Conservation (phyloP, 805 yeast genomes). For the Saccharomycodes ludwigii region DNA sequence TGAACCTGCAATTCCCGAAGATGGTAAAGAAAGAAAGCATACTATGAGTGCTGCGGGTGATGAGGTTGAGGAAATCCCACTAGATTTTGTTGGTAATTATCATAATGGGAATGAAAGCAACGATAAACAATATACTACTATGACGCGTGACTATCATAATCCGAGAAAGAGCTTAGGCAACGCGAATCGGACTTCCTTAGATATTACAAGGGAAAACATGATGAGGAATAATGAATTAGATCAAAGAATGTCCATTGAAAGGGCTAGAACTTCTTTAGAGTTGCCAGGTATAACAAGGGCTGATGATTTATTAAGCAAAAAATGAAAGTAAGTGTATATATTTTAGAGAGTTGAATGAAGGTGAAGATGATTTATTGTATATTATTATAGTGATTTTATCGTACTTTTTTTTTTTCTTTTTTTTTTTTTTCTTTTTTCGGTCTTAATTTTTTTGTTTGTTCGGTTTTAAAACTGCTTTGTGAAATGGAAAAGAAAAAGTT, state of each 20-base stretch:
- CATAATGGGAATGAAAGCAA: too few species aligned
- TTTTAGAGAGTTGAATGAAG: too few species aligned
- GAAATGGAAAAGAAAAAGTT: too few species aligned
- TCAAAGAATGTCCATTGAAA: conserved; percentile 26
- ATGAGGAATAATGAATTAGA: conserved; percentile 25
- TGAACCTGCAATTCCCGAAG: conserved; percentile 9
- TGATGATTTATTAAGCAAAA: conserved; percentile 19
- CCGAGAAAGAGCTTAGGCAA: conserved; percentile 1
- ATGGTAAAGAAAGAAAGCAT: conserved; percentile 21
- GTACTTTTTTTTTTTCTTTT: too few species aligned
- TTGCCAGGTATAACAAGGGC: conserved; percentile 31
- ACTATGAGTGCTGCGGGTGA: conserved; percentile 22
- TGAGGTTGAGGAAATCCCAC: too few species aligned
- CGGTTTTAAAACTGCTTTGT: too few species aligned
- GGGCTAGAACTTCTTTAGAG: conserved; percentile 29
- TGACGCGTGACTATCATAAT: conserved; percentile 6
- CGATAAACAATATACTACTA: conserved; percentile 1
- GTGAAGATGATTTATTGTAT: too few species aligned
- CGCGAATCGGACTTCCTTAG: conserved; percentile 25
- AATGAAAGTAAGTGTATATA: conserved; percentile 4
- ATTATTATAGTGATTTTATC: too few species aligned
- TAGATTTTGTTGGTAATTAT: too few species aligned
- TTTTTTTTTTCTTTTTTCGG: too few species aligned
- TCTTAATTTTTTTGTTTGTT: too few species aligned
- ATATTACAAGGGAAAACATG: conserved; percentile 27